Base-by-base conservation (phyloP, 2,329 filamentous ascomycete genomes). In the Kalaharituber pfeilii region DNA sequence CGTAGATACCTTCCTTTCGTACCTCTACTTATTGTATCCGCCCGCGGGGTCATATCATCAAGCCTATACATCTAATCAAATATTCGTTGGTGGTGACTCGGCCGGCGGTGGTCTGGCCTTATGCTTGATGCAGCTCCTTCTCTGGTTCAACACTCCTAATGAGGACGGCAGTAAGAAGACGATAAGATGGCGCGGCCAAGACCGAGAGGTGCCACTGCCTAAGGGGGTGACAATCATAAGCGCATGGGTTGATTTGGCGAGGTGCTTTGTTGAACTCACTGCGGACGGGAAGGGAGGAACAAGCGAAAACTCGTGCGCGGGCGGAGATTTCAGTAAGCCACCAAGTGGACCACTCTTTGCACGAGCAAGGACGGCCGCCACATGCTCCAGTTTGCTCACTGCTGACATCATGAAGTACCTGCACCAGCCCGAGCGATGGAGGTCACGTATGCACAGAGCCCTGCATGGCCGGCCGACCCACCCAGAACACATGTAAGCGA, bases 21-120 rank as follows among this genome's bases (percentile, higher is more conserved):
- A 89, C 63, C 72, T 91, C 30, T 77, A 76, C 0, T 72, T 88
- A 5, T 71, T 91, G 1, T 81, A 86, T 62, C 85, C 85, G 11
- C 81, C 82, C 0, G 71, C 76, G 0, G 81, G 74, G 18, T 75
- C 83, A 0, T 74, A 79, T 45, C 84, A 91, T 65, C 71, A 74
- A 13, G 70, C 84, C 2, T 75, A 89, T 1, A 69, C 72, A 5
- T 73, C 85, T 0, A 70, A 72, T 42, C 72, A 85, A 53, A 80
- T 91, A 42, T 78, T 87, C 8, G 71, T 91, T 60, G 74, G 75
- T 1, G 85, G 85, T 36, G 85, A 91, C 65, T 82, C 77, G 55
- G 84, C 86, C 2, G 85, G 86, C 13, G 85, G 82, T 2, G 84
- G 83, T 60, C 75, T 89, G 39, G 69, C 72, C 13, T 72, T 86